phyloP scores from a whole-genome alignment of 140 eudicot genomes.

The Ambrosia hybrid region DNA sequence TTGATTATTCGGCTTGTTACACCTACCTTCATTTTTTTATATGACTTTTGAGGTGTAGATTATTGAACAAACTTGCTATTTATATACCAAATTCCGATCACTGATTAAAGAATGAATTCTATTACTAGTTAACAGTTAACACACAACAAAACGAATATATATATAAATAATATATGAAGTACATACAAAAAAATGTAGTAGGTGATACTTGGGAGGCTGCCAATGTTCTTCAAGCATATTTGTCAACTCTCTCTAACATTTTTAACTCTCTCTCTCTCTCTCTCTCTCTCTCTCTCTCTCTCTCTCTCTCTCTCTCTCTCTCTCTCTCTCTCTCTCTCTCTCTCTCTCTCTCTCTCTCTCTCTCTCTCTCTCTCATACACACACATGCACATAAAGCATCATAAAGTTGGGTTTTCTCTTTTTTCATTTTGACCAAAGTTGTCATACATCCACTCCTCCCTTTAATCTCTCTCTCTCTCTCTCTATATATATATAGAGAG shows the following conservation, averaged over 20 bases:
- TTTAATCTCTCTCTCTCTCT: not conserved
- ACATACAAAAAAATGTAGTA: not conserved
- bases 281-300: not conserved
- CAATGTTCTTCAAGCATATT: not conserved
- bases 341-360: not conserved
- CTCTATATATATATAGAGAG: not conserved
- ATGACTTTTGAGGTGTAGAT: not conserved
- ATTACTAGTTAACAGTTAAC: not conserved
- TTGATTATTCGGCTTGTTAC: too few species aligned
- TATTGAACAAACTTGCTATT: not conserved
- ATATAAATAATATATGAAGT: too few species aligned
- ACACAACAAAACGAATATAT: not conserved
- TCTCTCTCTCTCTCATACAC: not conserved
- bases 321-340: not conserved
- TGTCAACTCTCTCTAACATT: not conserved
- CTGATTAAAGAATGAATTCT: not conserved
- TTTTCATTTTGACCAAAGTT: constrained; percentile 23
- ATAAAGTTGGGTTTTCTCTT: not conserved
- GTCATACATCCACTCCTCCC: too few species aligned
- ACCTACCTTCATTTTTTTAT: too few species aligned
- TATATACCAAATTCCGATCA: not conserved
- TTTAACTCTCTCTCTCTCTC: not conserved
- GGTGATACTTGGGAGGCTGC: not conserved
- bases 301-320: not conserved
- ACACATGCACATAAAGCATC: constrained; percentile 11